Evolutionary conservation across 2,329 filamentous ascomycete species (phyloP).

Genomic region (Verticillium tricorpus): DNA sequence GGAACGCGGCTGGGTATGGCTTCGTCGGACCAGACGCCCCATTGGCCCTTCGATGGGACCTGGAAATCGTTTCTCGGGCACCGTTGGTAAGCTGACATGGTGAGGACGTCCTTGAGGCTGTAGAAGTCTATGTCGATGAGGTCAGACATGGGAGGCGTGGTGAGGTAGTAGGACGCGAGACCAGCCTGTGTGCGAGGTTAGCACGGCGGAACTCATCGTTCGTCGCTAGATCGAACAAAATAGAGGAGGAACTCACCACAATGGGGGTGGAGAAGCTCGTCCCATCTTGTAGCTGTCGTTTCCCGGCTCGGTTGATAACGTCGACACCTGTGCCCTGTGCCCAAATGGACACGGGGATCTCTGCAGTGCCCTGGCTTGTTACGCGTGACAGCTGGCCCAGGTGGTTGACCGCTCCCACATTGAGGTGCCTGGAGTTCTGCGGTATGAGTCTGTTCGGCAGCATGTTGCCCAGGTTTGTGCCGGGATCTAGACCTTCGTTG

Average conservation of each 20-base stretch:
- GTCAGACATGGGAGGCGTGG: neutral
- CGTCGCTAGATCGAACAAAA: no score
- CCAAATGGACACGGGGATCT: neutral
- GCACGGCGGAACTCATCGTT: neutral
- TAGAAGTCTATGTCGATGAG: neutral
- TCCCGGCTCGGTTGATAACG: neutral
- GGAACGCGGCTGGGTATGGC: neutral
- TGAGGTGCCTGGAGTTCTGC: neutral
- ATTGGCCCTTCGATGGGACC: neutral
- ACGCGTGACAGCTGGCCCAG: neutral
- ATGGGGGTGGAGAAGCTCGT: neutral
- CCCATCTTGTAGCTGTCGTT: neutral
- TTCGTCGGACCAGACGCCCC: neutral
- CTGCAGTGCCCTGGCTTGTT: neutral
- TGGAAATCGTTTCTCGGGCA: neutral
- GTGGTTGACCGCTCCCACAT: neutral
- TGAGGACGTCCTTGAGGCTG: neutral
- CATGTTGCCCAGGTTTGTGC: neutral
- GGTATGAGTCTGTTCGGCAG: neutral
- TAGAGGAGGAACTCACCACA: neutral
- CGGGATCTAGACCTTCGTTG: neutral
- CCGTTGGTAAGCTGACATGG: neutral
- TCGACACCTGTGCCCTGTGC: neutral
- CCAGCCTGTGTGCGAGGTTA: neutral
- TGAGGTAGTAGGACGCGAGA: neutral